Conservation (phyloP, 345 rosid genomes). For the Hypericum androsaemum region DNA sequence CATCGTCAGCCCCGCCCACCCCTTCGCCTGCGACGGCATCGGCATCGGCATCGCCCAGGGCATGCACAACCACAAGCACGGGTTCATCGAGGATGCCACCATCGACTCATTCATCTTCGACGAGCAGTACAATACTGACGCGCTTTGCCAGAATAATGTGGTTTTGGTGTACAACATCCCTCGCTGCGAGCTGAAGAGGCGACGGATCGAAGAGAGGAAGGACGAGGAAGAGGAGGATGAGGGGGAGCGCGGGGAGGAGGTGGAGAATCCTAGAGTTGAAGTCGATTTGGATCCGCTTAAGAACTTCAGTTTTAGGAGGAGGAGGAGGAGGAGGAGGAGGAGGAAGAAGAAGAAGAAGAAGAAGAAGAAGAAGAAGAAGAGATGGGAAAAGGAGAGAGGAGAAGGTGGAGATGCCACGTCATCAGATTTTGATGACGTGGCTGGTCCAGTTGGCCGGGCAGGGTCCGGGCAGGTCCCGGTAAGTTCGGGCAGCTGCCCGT, state of each 20-base stretch:
- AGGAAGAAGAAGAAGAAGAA: no score
- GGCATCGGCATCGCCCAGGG: conserved; percentile 90
- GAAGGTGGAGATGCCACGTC: no score
- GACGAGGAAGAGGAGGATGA: conserved; percentile 26
- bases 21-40: conserved; percentile 91
- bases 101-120: conserved; percentile 76
- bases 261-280: conserved; percentile 79
- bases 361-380: no score
- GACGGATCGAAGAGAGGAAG: conserved; percentile 50
- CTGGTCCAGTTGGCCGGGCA: no score
- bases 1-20: conserved; percentile 71
- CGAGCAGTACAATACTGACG: conserved; percentile 81
- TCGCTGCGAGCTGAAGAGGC: conserved; percentile 72
- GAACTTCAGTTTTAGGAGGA: no score
- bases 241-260: conserved; percentile 34
- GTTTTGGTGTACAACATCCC: conserved; percentile 71
- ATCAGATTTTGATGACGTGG: no score
- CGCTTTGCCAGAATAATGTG: conserved; percentile 48
- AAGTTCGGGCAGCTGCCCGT: no score
- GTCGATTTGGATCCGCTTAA: no score
- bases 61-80: conserved; percentile 93
- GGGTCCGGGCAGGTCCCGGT: no score
- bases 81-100: conserved; percentile 86
- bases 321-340: no score
- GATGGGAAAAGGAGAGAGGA: no score